Conservation (phyloP, 441 rosid genomes). For the Metrosideros polymorpha region DNA sequence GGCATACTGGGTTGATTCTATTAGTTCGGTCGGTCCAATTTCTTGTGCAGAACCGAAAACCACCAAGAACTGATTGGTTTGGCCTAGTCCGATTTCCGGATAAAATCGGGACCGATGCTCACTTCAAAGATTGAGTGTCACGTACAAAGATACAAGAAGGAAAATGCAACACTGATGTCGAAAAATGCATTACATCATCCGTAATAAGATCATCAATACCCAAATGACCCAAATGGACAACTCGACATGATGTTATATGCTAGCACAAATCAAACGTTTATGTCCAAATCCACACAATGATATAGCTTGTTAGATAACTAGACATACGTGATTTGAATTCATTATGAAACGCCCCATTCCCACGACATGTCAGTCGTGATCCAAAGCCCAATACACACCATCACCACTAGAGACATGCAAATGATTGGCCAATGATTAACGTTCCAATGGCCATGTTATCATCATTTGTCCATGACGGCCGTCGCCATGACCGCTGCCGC, state of each 20-base stretch:
- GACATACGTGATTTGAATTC: not conserved
- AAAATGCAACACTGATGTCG: no score
- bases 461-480: not conserved
- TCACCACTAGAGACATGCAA: not conserved
- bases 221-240: not conserved
- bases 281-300: not conserved
- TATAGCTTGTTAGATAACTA: not conserved
- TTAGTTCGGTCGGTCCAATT: not conserved
- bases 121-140: accelerated
- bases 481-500: not conserved
- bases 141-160: no score
- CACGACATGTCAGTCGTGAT: not conserved
- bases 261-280: not conserved
- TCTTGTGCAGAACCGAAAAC: accelerated
- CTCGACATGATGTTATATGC: not conserved
- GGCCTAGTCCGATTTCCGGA: accelerated
- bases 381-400: not conserved
- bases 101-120: accelerated
- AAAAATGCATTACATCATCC: no score
- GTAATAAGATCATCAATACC: not conserved
- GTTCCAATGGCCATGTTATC: not conserved
- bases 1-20: accelerated
- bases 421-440: not conserved
- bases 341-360: not conserved
- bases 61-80: accelerated